Base-by-base conservation (phyloP, 2,329 filamentous ascomycete species). In the Magnaporthales sp. region DNA sequence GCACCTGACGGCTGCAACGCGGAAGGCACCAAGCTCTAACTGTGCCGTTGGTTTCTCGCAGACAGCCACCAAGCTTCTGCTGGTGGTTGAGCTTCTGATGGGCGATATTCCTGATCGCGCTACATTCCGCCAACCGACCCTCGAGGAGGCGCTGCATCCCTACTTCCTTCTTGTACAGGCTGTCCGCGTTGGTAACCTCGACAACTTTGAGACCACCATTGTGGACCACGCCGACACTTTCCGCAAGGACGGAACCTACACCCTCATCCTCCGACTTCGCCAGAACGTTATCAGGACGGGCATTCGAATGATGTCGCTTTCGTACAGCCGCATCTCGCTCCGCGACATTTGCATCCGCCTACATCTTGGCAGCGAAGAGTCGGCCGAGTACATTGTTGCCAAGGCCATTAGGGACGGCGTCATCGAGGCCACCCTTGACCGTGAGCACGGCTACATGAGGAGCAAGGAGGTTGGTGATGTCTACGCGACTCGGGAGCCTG, bases 271-370 rank as follows among this genome's bases (percentile, higher is more conserved):
- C 70, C 93, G 95, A 69, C 85, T 99, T 69, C 89, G 95, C 72
- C 95, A 99, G 80, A 99, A 99, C 76, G 95, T 99, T 75, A 98
- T 99, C 87, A 97, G 97, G 84, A 99, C 95, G 3, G 95, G 95
- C 71, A 97, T 99, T 70, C 92, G 95, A 72, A 97, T 98, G 93
- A 96, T 99, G 87, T 98, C 94, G 56, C 84, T 99, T 70, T 97
- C 93, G 24, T 99, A 99, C 82, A 97, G 94, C 68, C 91, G 94
- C 69, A 99, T 99, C 74, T 97, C 94, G 1, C 86, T 99, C 67
- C 90, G 95, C 67, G 95, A 99, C 76, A 99, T 99, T 72, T 99
- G 95, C 81, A 93, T 98, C 68, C 91, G 95, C 63, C 84, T 99
- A 64, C 93, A 96, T 65, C 84, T 99, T 10, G 92, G 95, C 70